Evolutionary conservation across 768 basidiomycete genomes (phyloP), one percentile per base, ranked within the genome.

Genomic region (Lactarius sp.): DNA sequence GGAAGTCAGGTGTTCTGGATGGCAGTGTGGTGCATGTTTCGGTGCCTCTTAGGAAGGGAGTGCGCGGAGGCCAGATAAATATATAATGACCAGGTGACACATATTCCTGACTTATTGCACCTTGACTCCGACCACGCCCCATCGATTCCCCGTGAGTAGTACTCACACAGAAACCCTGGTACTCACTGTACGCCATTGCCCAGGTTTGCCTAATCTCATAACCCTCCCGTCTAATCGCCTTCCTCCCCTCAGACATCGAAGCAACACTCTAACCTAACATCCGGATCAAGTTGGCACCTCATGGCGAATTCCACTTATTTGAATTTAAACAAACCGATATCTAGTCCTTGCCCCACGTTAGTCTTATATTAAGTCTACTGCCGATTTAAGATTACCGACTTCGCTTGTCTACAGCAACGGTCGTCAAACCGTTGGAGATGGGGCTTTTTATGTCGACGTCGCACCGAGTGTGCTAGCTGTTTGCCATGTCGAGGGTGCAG

Each of bases 361-460:
- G 86, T 78, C 56, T 65, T 46, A 58, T 52, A 52, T 49, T 10
- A 9, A 50, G 0, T 44, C 56, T 41, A 14, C 9, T 27, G 18
- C 36, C 39, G 22, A 46, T 53, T 20, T 47, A 9, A 6, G 13
- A 41, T 16, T 47, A 42, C 52, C 34, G 12, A 61, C 61, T 55
- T 34, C n/a, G 2, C 41, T 46, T 41, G 27, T 56, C 77, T 69
- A 44, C 74, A 94, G 92, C 92, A 93, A 93, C 91, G 92, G 90
- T 78, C 85, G 90, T 90, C 87, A 85, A 79, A 82, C 87, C 91
- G 92, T 93, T 94, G 92, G 91, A 78, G 92, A 94, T 92, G 92
- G 92, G 92, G 92, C 92, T 85, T 81, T 80, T 76, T 78, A 80
- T 78, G 81, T 81, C 78, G 83, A 84, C 84, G 86, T 73, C 76